These are phyloP conservation scores for Dactylellina cionopaga DNA, from an alignment of 2,329 filamentous ascomycete genomes.

Conservation along the genomic window DNA sequence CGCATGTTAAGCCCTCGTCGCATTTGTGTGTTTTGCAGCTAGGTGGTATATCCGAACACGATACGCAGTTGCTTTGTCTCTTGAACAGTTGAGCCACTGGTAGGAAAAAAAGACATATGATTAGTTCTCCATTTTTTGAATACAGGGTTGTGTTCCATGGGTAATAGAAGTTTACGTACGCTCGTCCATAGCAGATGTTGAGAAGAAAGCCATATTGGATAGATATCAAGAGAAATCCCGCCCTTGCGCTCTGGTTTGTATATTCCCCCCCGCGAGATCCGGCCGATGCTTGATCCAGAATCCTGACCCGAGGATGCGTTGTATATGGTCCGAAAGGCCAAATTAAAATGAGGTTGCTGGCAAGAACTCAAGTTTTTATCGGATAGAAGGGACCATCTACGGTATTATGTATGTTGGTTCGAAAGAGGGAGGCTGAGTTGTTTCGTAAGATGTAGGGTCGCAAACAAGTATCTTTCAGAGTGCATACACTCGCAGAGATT, in stretches of 20 bases:
- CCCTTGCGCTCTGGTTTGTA: not conserved
- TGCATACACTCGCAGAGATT: not conserved
- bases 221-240: constrained; percentile 21
- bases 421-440: constrained; percentile 17
- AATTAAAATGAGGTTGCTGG: constrained; percentile 5
- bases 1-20: constrained; percentile 67
- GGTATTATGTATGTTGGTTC: constrained; percentile 16
- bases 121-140: not conserved
- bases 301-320: constrained; percentile 19
- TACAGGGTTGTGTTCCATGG: not conserved
- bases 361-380: constrained; percentile 16
- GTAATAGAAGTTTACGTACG: constrained; percentile 15
- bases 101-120: not conserved
- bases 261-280: constrained; percentile 7
- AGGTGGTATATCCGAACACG: constrained; percentile 67
- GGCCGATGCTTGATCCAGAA: constrained; percentile 20
- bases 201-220: constrained; percentile 31
- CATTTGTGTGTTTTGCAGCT: constrained; percentile 69
- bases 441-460: constrained; percentile 26
- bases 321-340: constrained; percentile 2
- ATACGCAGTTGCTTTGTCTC: constrained; percentile 63
- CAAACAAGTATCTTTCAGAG: constrained; percentile 1
- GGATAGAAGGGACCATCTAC: constrained; percentile 32
- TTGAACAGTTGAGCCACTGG: constrained; percentile 48
- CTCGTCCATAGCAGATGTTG: constrained; percentile 37